These are phyloP conservation scores for Oryza punctata DNA, from an alignment of 176 grass and related monocot species.

Conservation along the genomic window DNA sequence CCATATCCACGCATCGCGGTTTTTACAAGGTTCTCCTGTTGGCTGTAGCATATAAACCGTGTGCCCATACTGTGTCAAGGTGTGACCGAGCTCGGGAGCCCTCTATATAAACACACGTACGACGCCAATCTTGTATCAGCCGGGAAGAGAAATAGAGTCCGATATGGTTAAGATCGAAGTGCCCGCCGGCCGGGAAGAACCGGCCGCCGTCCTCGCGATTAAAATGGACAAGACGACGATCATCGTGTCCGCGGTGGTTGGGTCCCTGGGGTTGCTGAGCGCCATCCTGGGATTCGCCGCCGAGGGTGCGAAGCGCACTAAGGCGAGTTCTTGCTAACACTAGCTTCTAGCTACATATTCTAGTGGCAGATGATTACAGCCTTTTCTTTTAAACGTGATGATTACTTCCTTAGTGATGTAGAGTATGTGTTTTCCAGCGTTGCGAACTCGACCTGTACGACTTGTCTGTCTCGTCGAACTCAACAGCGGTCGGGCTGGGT, in stretches of 20 bases:
- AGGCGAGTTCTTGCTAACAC: background rate
- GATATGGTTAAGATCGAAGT: background rate
- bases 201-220: background rate
- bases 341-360: no score
- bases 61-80: no score
- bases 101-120: background rate
- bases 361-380: no score
- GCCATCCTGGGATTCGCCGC: constrained; percentile 38
- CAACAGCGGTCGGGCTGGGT: background rate
- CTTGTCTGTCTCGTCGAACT: background rate
- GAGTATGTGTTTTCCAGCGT: no score
- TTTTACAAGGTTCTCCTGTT: no score
- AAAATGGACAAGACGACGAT: constrained; percentile 17
- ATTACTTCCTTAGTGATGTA: no score
- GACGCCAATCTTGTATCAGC: background rate
- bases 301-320: constrained; percentile 7
- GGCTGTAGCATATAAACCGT: no score
- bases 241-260: constrained; percentile 25
- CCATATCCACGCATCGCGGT: no score
- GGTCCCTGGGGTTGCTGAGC: constrained; percentile 37
- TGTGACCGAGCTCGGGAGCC: background rate
- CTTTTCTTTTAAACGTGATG: no score
- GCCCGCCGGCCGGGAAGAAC: background rate
- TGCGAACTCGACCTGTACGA: no score
- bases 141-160: background rate